Evolutionary conservation across 1,284 basidiomycete genomes (phyloP).

Genomic region (Ganoderma multipileum): DNA sequence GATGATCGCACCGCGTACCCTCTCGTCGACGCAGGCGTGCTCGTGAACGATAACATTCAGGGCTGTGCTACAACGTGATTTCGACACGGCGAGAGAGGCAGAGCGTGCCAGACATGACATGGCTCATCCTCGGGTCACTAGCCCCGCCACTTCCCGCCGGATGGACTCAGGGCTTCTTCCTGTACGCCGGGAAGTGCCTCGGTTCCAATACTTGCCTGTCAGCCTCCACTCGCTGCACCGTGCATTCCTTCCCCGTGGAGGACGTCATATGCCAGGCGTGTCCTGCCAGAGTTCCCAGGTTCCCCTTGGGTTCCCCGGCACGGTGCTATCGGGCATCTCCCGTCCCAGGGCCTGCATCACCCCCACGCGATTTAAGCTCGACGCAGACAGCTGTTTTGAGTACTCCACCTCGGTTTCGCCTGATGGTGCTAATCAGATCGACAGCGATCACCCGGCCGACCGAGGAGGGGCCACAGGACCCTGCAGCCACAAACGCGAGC

Average conservation of each 20-base stretch:
- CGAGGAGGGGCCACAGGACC: conserved; percentile 15
- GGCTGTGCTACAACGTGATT: not conserved
- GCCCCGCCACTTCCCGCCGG: conserved; percentile 1
- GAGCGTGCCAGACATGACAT: not conserved
- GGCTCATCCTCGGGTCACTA: not conserved
- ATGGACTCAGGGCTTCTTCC: not conserved
- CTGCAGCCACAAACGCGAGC: conserved; percentile 6
- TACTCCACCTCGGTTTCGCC: conserved; percentile 8
- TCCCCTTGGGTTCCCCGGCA: not conserved
- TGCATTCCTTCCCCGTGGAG: not conserved
- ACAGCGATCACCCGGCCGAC: conserved; percentile 28
- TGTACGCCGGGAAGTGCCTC: not conserved
- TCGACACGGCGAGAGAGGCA: not conserved
- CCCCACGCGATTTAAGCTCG: conserved; percentile 40
- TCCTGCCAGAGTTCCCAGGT: not conserved
- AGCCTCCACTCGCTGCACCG: not conserved
- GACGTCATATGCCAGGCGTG: conserved; percentile 1
- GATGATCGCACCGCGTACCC: not conserved
- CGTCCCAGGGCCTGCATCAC: conserved; percentile 8
- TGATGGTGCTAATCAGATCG: conserved; percentile 38
- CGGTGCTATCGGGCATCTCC: conserved; percentile 14
- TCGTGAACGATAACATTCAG: conserved; percentile 1
- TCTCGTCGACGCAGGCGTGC: not conserved
- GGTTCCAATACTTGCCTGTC: not conserved
- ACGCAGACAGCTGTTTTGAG: not conserved